These are phyloP conservation scores for Phytophthora meadii DNA, from an alignment of 352 stramenopile species.

Conservation along the genomic window DNA sequence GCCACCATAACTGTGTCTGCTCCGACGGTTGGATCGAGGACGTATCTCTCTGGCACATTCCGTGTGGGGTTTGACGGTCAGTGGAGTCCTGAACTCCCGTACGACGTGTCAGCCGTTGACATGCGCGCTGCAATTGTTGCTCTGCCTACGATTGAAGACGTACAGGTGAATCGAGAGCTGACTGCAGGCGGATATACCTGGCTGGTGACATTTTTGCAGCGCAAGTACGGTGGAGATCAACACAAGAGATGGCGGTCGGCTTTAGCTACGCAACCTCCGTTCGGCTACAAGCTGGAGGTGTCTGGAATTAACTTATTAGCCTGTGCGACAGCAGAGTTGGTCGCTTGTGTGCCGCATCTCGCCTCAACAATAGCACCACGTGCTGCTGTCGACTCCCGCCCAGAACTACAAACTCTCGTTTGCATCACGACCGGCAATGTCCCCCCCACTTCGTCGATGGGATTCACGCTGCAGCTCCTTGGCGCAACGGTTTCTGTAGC, in stretches of 20 bases:
- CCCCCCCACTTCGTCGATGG: constrained; percentile 21
- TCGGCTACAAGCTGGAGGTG: constrained; percentile 65
- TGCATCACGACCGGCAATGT: constrained; percentile 40
- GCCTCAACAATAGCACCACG: constrained; percentile 56
- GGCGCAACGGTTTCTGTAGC: constrained; percentile 47
- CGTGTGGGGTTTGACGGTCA: constrained; percentile 89
- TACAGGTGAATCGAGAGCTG: constrained; percentile 63
- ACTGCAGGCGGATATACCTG: constrained; percentile 79
- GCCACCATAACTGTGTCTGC: constrained; percentile 77
- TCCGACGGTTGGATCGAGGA: constrained; percentile 51
- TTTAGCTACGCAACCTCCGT: constrained; percentile 44
- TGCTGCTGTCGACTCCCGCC: constrained; percentile 43
- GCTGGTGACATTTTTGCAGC: constrained; percentile 74
- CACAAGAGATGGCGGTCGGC: constrained; percentile 54
- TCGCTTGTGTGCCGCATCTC: constrained; percentile 49
- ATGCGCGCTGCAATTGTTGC: constrained; percentile 70
- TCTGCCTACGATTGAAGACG: constrained; percentile 65
- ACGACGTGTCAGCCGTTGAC: constrained; percentile 84
- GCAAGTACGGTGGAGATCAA: constrained; percentile 63
- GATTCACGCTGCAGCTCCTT: constrained; percentile 74
- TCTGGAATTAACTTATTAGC: constrained; percentile 58
- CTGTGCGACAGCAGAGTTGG: constrained; percentile 54
- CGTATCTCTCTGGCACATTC: constrained; percentile 83
- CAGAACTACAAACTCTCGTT: constrained; percentile 68
- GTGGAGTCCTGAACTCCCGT: constrained; percentile 85